Base-by-base conservation (phyloP, 108 stramenopile species). In the Aurantiochytrium sp. region DNA sequence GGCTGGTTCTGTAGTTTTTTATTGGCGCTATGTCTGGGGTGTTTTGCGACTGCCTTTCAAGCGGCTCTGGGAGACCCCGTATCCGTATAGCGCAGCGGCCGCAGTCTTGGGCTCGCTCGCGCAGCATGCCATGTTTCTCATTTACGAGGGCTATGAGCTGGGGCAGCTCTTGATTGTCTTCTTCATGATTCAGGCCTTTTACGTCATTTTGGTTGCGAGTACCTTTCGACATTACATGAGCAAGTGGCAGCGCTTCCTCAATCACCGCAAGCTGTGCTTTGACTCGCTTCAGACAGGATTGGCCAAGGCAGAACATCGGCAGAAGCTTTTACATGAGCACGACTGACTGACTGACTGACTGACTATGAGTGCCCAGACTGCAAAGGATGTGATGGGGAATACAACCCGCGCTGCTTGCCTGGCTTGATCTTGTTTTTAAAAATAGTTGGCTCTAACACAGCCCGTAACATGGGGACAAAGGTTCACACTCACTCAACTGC, bases 141-240 rank as follows among this genome's bases (percentile, higher is more conserved):
- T 83, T 1, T 83, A 83, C 4, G 51, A 83, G 51, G 76, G 51
- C 76, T 83, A 83, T 23, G 76, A 83, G 49, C 4, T 83, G 45
- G 76, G 76, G 19, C 49, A 83, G 76, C 51, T 83, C 25, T 23
- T 83, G 18, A 83, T 83, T 23, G 76, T 83, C 45, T 83, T 83
- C 51, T 83, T 83, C 76, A n/a, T 83, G 25, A 83, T 83, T 23
- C 76, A 83, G 76, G 76, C 76, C 16, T 83, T 83, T 4, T 83
- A 83, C 51, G 19, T 35, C 51, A 83, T 83, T 23, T 45, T 83
- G 10, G 76, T 83, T 12, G 76, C 76, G 19, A 53, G 49, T 12
- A 83, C 76, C n/a, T 83, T 83, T 83, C 76, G 51, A 2, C 45
- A 83, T 23, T 83, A 83, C 51, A 83, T 83, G 76, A 83, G 76